phyloP scores from a whole-genome alignment of 2,329 filamentous ascomycete species.

The Mollisia scopiformis region DNA sequence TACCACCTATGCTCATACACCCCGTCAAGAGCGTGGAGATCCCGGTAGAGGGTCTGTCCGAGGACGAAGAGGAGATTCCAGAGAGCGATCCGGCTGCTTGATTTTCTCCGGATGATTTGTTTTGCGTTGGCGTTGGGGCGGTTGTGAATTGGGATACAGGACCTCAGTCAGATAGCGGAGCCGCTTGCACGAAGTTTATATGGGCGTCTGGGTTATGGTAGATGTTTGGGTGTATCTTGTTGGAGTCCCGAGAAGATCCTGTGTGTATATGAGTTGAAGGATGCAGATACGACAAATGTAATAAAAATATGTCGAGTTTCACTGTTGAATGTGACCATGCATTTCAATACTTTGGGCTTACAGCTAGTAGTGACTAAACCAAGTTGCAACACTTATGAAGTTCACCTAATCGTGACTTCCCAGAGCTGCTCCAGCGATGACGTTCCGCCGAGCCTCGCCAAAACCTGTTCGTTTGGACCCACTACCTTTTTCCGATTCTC shows the following conservation, averaged over 20 bases:
- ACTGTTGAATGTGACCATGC: too few species aligned
- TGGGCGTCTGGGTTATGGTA: background rate
- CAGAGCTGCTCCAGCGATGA: background rate
- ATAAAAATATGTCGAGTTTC: too few species aligned
- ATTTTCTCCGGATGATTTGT: conserved; percentile 17
- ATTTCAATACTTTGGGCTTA: too few species aligned
- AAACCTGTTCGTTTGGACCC: background rate
- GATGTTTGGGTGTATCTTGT: background rate
- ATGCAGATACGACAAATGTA: background rate
- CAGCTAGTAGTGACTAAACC: too few species aligned
- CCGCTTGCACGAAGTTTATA: background rate
- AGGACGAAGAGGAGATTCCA: conserved; percentile 26
- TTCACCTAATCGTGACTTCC: too few species aligned
- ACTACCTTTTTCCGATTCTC: background rate
- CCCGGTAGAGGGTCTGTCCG: conserved; percentile 29
- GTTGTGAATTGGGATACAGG: background rate
- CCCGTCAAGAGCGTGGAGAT: conserved; percentile 79
- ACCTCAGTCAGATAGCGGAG: too few species aligned
- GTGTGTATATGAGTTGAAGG: too few species aligned
- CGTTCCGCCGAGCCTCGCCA: background rate
- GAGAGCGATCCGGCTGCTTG: conserved; percentile 38
- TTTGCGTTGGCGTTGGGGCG: conserved; percentile 7
- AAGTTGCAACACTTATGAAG: too few species aligned
- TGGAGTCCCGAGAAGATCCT: too few species aligned
- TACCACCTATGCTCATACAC: conserved; percentile 88